Evolutionary conservation across 495 filamentous ascomycete species (phyloP).

Genomic region (Tuber brumale): DNA sequence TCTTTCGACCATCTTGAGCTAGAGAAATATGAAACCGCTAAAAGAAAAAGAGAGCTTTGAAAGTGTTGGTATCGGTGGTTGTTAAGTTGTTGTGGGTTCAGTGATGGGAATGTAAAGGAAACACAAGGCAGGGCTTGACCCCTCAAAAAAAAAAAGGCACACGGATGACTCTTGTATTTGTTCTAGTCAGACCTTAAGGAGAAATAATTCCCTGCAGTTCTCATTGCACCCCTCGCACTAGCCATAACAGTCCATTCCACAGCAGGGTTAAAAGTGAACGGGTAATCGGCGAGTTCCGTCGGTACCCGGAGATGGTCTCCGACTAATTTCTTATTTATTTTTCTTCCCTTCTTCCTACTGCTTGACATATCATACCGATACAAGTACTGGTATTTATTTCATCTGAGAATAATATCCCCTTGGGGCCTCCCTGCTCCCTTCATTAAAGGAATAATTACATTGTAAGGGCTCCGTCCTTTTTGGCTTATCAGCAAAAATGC

Average conservation of each 20-base stretch:
- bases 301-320: neutral
- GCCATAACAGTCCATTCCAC: neutral
- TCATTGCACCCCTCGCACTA: neutral
- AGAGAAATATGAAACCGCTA: neutral
- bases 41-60: neutral
- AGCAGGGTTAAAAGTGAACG: neutral
- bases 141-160: neutral
- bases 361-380: no score
- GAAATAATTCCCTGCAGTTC: neutral
- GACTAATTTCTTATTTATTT: neutral
- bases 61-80: neutral
- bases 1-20: slow-evolving; percentile 65
- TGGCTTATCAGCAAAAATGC: neutral
- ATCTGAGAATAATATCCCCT: neutral
- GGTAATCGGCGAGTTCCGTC: neutral
- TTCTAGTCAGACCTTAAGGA: neutral
- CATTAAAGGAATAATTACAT: neutral
- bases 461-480: neutral
- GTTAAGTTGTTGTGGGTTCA: no score
- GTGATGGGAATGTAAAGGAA: no score
- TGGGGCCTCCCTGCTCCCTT: neutral
- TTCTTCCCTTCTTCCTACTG: neutral
- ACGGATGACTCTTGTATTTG: neutral
- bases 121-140: neutral
- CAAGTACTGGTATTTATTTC: neutral